These are phyloP conservation scores for Ilex asprella DNA, from an alignment of 257 asterid genomes.

Conservation along the genomic window DNA sequence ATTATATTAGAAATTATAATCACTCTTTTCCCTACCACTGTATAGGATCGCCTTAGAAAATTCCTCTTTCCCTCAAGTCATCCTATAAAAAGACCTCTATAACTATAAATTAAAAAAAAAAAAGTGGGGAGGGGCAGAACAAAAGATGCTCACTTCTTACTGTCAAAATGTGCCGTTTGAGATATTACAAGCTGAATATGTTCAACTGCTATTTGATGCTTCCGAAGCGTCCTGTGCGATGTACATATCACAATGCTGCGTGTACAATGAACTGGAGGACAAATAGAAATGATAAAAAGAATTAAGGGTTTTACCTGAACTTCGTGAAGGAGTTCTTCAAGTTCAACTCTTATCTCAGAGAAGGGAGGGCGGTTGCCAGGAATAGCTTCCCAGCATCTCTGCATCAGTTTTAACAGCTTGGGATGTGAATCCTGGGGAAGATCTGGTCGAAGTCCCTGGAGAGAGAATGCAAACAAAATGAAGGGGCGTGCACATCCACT, in stretches of 20 bases:
- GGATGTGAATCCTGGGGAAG: slow-evolving; percentile 61
- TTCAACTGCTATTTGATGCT: slow-evolving; percentile 31
- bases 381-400: slow-evolving; percentile 72
- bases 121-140: too few species aligned
- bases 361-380: slow-evolving; percentile 72
- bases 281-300: not conserved
- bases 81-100: too few species aligned
- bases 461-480: slow-evolving; percentile 1
- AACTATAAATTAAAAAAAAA: too few species aligned
- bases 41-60: too few species aligned
- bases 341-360: slow-evolving; percentile 51
- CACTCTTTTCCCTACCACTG: too few species aligned
- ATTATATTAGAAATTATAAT: too few species aligned
- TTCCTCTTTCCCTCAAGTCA: too few species aligned
- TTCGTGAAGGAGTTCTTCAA: slow-evolving; percentile 53
- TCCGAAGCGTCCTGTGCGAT: slow-evolving; percentile 34
- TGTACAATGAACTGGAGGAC: not conserved
- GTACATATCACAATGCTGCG: not conserved
- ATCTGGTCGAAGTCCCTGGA: slow-evolving; percentile 91
- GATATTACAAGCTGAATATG: slow-evolving; percentile 5
- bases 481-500: not conserved
- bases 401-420: slow-evolving; percentile 60
- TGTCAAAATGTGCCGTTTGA: slow-evolving; percentile 18
- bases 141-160: slow-evolving; percentile 18
- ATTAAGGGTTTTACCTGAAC: slow-evolving; percentile 35